Percentiles rank a stretch among this genome's conserved stretches.
These are phyloP conservation scores for Glarea lozoyensis DNA, from an alignment of 495 filamentous ascomycete genomes.

Conservation along the genomic window DNA sequence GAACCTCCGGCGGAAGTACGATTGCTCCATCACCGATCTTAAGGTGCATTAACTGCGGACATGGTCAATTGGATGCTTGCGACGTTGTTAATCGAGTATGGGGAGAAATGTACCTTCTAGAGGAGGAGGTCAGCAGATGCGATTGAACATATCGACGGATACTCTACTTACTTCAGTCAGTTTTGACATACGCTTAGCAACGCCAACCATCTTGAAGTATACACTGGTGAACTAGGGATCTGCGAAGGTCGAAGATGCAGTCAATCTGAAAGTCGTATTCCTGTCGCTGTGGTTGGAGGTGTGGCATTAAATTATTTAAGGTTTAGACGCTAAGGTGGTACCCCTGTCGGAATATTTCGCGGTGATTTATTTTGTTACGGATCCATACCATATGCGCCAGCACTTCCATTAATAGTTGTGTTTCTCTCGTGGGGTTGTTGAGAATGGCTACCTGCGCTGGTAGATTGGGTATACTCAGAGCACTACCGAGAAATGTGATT, in stretches of 20 bases:
- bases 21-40: slow-evolving; percentile 75
- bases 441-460: slow-evolving; percentile 10
- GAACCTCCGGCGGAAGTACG: slow-evolving; percentile 68
- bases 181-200: slow-evolving; percentile 69
- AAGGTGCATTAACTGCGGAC: slow-evolving; percentile 55
- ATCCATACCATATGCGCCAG: not conserved
- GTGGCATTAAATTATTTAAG: slow-evolving; percentile 18
- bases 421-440: no score
- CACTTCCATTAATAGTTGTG: no score
- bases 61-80: slow-evolving; percentile 26
- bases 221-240: not conserved
- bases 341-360: slow-evolving; percentile 11
- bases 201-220: slow-evolving; percentile 58
- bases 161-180: slow-evolving; percentile 60
- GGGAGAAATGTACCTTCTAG: slow-evolving; percentile 20
- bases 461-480: slow-evolving; percentile 6
- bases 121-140: slow-evolving; percentile 2
- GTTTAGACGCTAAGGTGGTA: slow-evolving; percentile 13
- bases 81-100: slow-evolving; percentile 1
- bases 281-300: not conserved
- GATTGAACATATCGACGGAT: slow-evolving; percentile 1
- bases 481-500: slow-evolving; percentile 1
- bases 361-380: not conserved
- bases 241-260: not conserved
- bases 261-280: not conserved